Evolutionary conservation across 1,284 basidiomycete species (phyloP), one percentile per base, ranked within the genome.

Genomic region (Ceratobasidium sp.): DNA sequence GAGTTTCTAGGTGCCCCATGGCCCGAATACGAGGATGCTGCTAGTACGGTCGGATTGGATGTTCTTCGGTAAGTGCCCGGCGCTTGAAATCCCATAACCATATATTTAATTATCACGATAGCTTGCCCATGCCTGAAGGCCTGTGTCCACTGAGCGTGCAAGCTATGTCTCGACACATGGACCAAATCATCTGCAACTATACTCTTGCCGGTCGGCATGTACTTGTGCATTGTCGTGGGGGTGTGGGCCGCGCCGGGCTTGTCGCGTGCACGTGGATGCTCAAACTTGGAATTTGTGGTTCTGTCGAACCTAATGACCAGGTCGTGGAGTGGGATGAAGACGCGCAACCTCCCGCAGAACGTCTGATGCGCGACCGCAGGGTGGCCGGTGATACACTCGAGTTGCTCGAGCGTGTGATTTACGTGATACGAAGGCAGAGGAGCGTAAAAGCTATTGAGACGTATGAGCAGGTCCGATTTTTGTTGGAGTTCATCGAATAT

Each of bases 191-290:
- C 56, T 81, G 87, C 19, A 82, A 83, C 6, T 98, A 96, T 80
- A 94, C 95, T 0, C 83, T 96, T 8, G 84, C 84, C 7, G 95
- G 96, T 0, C 81, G 87, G 1, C 86, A 90, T 41, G 88, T 97
- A 2, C 87, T 98, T 6, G 93, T 93, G 6, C 97, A 98, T 79
- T 99, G 97, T 81, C 88, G 97, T 31, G 97, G 96, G 43, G 97
- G 97, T 6, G 93, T 99, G 4, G 97, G 97, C 0, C 88, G 97
- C 31, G 97, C 97, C 0, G 96, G 96, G 0, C 86, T 98, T 51
- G 87, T 98, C 43, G 96, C 96, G 0, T 95, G 93, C 79, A 92
- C 92, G 77, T 98, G 97, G 97, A 87, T 94, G 80, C 85, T 98
- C 76, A 96, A 94, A 81, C 90, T 98, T 79, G 96, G 96, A 5